Conservation (phyloP, 305 asterid genomes). For the Lippia alba region DNA sequence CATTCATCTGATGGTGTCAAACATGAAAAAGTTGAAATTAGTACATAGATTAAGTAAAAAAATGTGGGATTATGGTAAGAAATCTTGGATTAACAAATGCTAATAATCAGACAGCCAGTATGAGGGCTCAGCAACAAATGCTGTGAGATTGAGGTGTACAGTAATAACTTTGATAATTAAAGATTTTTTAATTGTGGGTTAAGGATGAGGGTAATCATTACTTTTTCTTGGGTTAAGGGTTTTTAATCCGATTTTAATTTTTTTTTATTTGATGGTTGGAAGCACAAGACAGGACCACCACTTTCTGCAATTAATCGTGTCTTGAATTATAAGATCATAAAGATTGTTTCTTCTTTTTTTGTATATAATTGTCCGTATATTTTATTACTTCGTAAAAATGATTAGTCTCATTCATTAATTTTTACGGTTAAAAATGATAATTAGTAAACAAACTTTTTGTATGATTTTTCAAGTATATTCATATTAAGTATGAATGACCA, state of each 20-base stretch:
- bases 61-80: constrained; percentile 12
- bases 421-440: too few species aligned
- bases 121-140: constrained; percentile 29
- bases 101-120: constrained; percentile 31
- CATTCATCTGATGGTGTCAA: constrained; percentile 1
- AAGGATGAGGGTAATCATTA: constrained; percentile 53
- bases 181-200: constrained; percentile 34
- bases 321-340: constrained; percentile 16
- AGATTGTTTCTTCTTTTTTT: not conserved
- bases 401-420: too few species aligned
- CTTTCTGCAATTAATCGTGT: constrained; percentile 19
- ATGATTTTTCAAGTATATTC: too few species aligned
- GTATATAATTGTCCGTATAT: too few species aligned
- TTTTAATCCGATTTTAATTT: constrained; percentile 36
- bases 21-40: constrained; percentile 20
- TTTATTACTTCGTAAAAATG: too few species aligned
- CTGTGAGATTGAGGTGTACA: constrained; percentile 32
- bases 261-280: constrained; percentile 32
- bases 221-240: constrained; percentile 42
- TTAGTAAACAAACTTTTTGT: too few species aligned
- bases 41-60: not conserved
- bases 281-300: constrained; percentile 52
- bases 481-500: too few species aligned
- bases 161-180: not conserved
- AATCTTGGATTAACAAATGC: constrained; percentile 24